Evolutionary conservation across 371 early-diverging fungal genomes (phyloP).

Genomic region (Circinella minor): DNA sequence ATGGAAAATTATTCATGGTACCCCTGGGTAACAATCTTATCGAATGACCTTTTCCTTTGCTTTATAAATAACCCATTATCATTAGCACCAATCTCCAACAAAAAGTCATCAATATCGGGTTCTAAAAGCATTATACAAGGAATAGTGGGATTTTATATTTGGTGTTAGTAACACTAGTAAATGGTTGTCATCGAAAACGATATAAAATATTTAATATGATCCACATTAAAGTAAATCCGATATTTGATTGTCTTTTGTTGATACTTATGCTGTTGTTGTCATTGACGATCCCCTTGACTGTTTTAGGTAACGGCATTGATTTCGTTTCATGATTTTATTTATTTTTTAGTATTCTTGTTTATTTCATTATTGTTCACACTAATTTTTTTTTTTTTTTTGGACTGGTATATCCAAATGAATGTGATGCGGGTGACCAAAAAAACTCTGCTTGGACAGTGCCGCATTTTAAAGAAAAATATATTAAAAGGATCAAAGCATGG

Average conservation of each 20-base stretch:
- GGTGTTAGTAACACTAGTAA: background rate
- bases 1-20: too few species aligned
- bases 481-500: background rate
- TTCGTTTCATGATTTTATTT: background rate
- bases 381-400: too few species aligned
- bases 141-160: background rate
- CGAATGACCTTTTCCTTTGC: too few species aligned
- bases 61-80: background rate
- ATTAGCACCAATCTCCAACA: background rate
- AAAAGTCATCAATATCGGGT: background rate
- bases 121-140: too few species aligned
- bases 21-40: too few species aligned
- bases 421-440: too few species aligned
- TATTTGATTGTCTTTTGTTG: background rate
- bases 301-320: background rate
- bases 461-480: background rate
- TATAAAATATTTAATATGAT: too few species aligned
- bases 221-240: too few species aligned
- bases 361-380: background rate
- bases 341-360: background rate
- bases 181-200: background rate
- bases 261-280: background rate
- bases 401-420: too few species aligned
- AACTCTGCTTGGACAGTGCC: background rate
- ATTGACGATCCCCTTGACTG: slow-evolving; percentile 7